phyloP scores from a whole-genome alignment of 768 basidiomycete genomes.

The Lactarius sanguifluus region DNA sequence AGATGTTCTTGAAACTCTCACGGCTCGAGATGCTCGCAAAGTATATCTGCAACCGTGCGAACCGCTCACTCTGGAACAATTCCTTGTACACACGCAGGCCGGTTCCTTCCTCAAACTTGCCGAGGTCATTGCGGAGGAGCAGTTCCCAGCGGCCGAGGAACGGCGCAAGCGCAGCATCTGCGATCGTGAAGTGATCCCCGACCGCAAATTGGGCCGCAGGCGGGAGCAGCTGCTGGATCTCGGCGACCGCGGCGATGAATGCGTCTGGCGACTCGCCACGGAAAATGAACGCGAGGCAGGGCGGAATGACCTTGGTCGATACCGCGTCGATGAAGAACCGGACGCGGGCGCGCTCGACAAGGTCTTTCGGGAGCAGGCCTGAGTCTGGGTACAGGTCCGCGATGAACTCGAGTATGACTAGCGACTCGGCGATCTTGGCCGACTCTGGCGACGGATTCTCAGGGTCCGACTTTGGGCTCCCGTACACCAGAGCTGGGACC shows the following conservation, averaged over 20 bases:
- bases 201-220: conserved; percentile 41
- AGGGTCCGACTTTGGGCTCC: conserved; percentile 54
- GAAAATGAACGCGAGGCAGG: conserved; percentile 37
- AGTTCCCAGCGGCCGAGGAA: conserved; percentile 53
- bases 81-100: conserved; percentile 44
- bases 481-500: conserved; percentile 61
- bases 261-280: conserved; percentile 40
- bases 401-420: conserved; percentile 60
- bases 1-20: conserved; percentile 53
- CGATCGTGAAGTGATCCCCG: conserved; percentile 50
- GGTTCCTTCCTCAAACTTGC: conserved; percentile 40
- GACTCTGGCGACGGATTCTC: conserved; percentile 55
- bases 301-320: conserved; percentile 43
- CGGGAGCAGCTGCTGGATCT: conserved; percentile 49
- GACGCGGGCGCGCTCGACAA: conserved; percentile 51
- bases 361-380: conserved; percentile 50
- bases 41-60: conserved; percentile 48
- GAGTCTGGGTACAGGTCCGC: conserved; percentile 53
- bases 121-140: conserved; percentile 47
- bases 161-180: conserved; percentile 57
- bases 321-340: conserved; percentile 60
- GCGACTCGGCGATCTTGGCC: conserved; percentile 57
- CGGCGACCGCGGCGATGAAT: conserved; percentile 45
- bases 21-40: conserved; percentile 45
- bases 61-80: conserved; percentile 43